Conservation (phyloP, 805 yeast genomes). For the fission yeast (Schizosaccharomyces pombe) region DNA sequence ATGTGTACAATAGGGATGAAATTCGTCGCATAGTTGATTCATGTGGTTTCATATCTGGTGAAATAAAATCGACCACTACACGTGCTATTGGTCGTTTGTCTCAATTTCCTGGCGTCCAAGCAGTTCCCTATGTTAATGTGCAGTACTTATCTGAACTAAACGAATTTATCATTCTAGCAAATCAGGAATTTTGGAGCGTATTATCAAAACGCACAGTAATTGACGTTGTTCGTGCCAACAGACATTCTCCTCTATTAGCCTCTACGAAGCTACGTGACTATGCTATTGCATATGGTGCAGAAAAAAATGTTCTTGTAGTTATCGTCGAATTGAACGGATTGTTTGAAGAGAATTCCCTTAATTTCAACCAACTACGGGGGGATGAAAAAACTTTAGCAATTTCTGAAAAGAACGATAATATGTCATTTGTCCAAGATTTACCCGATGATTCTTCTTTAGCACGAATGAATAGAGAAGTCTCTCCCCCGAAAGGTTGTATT, state of each 20-base stretch:
- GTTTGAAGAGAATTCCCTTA: background rate
- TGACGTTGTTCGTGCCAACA: slow-evolving; percentile 64
- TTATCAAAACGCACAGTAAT: slow-evolving; percentile 68
- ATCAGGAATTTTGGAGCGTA: slow-evolving; percentile 65
- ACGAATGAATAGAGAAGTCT: slow-evolving; percentile 33
- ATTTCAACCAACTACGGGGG: background rate
- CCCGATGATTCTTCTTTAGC: slow-evolving; percentile 7
- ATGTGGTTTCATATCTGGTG: slow-evolving; percentile 74
- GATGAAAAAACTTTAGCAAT: background rate
- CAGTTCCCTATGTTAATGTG: slow-evolving; percentile 57
- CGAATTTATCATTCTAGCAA: slow-evolving; percentile 65
- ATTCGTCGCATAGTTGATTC: slow-evolving; percentile 53
- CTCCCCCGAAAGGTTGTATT: slow-evolving; percentile 81
- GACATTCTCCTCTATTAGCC: slow-evolving; percentile 65
- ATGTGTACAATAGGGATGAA: slow-evolving; percentile 67
- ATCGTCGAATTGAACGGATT: slow-evolving; percentile 34
- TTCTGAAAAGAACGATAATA: background rate
- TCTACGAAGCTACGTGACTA: slow-evolving; percentile 85
- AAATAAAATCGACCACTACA: slow-evolving; percentile 59
- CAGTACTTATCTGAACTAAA: slow-evolving; percentile 22
- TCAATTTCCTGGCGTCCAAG: slow-evolving; percentile 64
- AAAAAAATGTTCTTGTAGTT: slow-evolving; percentile 54
- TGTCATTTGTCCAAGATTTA: slow-evolving; percentile 2
- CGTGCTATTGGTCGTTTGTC: slow-evolving; percentile 83
- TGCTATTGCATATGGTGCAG: slow-evolving; percentile 78